These are phyloP conservation scores for Brettanomyces bruxellensis DNA, from an alignment of 805 yeast species.

Conservation along the genomic window DNA sequence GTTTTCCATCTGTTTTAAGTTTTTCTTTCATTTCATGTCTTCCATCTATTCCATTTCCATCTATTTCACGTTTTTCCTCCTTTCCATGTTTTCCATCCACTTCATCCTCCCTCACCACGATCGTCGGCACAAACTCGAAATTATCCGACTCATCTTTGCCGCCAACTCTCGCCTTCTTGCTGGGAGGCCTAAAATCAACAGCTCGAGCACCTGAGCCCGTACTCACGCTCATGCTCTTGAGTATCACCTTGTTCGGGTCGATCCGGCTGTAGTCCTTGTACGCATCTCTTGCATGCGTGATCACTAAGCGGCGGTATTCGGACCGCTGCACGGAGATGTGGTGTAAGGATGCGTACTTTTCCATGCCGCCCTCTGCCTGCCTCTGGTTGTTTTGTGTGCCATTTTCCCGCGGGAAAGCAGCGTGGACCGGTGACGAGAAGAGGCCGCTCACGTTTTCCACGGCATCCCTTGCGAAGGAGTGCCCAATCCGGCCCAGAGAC, in stretches of 20 bases:
- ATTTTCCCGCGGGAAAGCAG: not conserved
- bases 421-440: conserved; percentile 15
- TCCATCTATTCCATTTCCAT: not conserved
- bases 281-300: conserved; percentile 18
- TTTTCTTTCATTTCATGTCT: too few relatives aligned
- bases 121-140: not conserved
- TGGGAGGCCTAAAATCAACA: conserved; percentile 1
- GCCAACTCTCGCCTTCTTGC: conserved; percentile 1
- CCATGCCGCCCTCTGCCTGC: not conserved
- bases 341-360: not conserved
- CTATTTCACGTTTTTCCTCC: not conserved
- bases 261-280: conserved; percentile 21
- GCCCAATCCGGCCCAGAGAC: conserved; percentile 6
- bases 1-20: not conserved
- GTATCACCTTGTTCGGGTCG: conserved; percentile 21
- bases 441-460: conserved; percentile 23
- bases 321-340: conserved; percentile 8
- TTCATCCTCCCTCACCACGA: not conserved
- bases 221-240: conserved; percentile 3
- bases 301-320: conserved; percentile 19
- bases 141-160: not conserved
- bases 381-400: conserved; percentile 1
- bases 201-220: not conserved
- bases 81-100: too few relatives aligned
- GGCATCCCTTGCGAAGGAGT: conserved; percentile 14